Percentiles rank a stretch among this genome's conserved stretches.
phyloP scores from a whole-genome alignment of 768 basidiomycete species.

The Pulveroboletus sp. region DNA sequence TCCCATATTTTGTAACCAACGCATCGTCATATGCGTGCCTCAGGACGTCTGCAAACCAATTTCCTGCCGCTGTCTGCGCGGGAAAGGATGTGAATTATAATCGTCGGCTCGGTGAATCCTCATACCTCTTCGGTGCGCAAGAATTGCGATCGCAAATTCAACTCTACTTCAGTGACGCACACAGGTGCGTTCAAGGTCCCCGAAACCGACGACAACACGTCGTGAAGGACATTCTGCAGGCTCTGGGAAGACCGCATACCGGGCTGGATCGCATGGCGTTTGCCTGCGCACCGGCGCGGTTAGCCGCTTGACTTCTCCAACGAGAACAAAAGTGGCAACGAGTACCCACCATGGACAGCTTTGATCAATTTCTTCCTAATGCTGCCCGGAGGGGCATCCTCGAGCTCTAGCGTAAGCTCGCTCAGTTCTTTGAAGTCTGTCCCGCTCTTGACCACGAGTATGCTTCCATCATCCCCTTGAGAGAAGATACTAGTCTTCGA shows the following conservation, averaged over 20 bases:
- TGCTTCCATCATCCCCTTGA: slow-evolving; percentile 63
- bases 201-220: no score
- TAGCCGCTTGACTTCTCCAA: no score
- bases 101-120: no score
- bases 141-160: slow-evolving; percentile 72
- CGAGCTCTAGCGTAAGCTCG: slow-evolving; percentile 60
- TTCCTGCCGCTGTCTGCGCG: slow-evolving; percentile 58
- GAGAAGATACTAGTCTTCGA: slow-evolving; percentile 51
- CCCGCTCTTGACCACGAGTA: slow-evolving; percentile 76
- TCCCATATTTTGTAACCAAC: slow-evolving; percentile 48
- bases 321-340: no score
- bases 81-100: no score
- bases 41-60: slow-evolving; percentile 81
- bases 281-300: no score
- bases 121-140: slow-evolving; percentile 68
- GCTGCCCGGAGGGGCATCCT: slow-evolving; percentile 54
- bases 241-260: no score
- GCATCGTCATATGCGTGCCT: slow-evolving; percentile 76
- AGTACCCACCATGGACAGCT: slow-evolving; percentile 51
- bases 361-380: slow-evolving; percentile 61
- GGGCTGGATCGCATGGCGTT: no score
- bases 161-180: slow-evolving; percentile 58
- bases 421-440: slow-evolving; percentile 84
- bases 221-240: no score
- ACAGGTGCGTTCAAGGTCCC: no score